phyloP scores from a whole-genome alignment of 2,329 filamentous ascomycete species.

The Akanthomyces dipterigenus region DNA sequence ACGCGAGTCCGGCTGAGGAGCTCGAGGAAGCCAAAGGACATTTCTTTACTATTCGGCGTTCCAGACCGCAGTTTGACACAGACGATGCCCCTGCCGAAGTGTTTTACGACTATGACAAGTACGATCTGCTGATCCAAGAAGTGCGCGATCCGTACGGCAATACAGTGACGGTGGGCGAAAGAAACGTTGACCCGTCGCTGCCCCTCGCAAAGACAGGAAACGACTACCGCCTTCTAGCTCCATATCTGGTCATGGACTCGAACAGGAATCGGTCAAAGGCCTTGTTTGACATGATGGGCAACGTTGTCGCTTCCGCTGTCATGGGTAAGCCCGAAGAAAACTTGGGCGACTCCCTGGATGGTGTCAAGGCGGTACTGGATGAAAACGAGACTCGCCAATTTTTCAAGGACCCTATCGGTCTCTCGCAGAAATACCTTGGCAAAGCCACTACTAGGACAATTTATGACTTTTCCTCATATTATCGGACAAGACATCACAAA shows the following conservation, averaged over 20 bases:
- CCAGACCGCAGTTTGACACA: background rate
- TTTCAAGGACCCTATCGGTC: background rate
- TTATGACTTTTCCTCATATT: conserved; percentile 8
- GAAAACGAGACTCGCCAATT: conserved; percentile 1
- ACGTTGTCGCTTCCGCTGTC: conserved; percentile 3
- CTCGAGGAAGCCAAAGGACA: background rate
- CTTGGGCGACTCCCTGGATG: conserved; percentile 7
- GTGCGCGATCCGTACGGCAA: conserved; percentile 6
- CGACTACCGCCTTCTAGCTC: conserved; percentile 8
- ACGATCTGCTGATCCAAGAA: conserved; percentile 4
- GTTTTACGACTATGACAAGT: conserved; percentile 6
- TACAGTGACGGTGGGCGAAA: conserved; percentile 6
- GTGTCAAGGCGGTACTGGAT: background rate
- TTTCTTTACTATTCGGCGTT: conserved; percentile 7
- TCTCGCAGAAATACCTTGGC: background rate
- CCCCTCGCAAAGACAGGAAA: conserved; percentile 2
- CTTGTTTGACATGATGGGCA: conserved; percentile 8
- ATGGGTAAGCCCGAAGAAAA: conserved; percentile 11
- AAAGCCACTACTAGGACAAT: conserved; percentile 1
- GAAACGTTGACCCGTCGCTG: conserved; percentile 1
- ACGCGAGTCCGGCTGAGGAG: background rate
- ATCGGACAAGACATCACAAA: background rate
- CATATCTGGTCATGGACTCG: conserved; percentile 9
- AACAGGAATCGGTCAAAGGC: conserved; percentile 10
- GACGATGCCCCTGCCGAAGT: background rate